Conservation (phyloP, 208 protist genomes). For the Crithidia sp. region DNA sequence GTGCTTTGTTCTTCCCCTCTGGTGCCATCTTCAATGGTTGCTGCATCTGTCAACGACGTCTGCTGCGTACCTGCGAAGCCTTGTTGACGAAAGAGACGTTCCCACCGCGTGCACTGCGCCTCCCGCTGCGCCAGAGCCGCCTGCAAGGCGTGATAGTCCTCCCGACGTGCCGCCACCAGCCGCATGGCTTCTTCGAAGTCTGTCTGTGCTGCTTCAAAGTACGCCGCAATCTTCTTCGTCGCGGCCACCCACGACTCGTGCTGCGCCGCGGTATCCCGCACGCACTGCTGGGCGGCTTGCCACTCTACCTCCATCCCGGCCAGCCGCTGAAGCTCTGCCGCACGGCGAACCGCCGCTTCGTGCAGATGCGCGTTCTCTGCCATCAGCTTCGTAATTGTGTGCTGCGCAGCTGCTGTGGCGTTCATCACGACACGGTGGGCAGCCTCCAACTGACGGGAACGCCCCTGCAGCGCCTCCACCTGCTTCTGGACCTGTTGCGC, state of each 20-base stretch:
- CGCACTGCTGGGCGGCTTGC: slow-evolving; percentile 27
- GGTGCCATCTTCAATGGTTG: background rate
- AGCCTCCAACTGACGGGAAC: slow-evolving; percentile 7
- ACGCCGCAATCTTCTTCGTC: background rate
- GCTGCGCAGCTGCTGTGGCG: slow-evolving; percentile 13
- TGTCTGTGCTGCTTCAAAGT: slow-evolving; percentile 8
- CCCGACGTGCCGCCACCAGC: slow-evolving; percentile 13
- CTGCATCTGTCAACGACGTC: background rate
- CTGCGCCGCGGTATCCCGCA: slow-evolving; percentile 27
- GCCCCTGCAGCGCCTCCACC: slow-evolving; percentile 13
- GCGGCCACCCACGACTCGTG: slow-evolving; percentile 6
- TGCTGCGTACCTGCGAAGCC: background rate
- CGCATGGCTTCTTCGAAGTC: slow-evolving; percentile 18
- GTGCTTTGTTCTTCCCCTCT: too few relatives aligned
- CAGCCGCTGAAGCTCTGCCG: slow-evolving; percentile 27
- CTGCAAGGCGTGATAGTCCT: slow-evolving; percentile 33
- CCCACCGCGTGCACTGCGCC: slow-evolving; percentile 34
- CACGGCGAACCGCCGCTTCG: background rate
- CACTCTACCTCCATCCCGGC: slow-evolving; percentile 19
- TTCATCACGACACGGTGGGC: background rate
- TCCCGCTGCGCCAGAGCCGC: slow-evolving; percentile 33
- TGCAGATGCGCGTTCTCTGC: slow-evolving; percentile 27
- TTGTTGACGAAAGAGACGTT: slow-evolving; percentile 7
- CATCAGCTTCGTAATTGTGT: slow-evolving; percentile 17
- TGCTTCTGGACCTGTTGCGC: slow-evolving; percentile 14